Evolutionary conservation across 805 yeast species (phyloP).

Genomic region (Cyberlindnera maritima): DNA sequence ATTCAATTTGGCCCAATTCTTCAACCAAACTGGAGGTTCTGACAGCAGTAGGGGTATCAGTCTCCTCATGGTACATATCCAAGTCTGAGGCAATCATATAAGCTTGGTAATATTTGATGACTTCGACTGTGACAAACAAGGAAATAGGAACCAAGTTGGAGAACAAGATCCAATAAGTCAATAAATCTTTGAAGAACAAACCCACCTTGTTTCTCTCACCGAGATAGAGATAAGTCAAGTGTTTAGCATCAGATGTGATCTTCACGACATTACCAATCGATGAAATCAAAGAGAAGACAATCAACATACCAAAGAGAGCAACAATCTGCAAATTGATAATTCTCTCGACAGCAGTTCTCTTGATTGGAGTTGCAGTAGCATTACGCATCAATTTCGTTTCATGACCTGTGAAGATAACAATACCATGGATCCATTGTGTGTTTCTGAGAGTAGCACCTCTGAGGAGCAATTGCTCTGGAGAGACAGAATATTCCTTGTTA

Average conservation of each 20-base stretch:
- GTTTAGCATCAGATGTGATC: constrained; percentile 48
- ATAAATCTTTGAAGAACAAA: constrained; percentile 78
- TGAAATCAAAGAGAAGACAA: constrained; percentile 73
- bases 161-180: constrained; percentile 94
- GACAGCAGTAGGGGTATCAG: constrained; percentile 93
- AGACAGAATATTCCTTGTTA: constrained; percentile 61
- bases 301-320: constrained; percentile 78
- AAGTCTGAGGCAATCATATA: constrained; percentile 90
- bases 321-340: constrained; percentile 90
- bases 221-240: constrained; percentile 62
- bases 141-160: constrained; percentile 98
- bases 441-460: constrained; percentile 96
- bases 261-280: constrained; percentile 85
- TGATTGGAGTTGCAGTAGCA: constrained; percentile 98
- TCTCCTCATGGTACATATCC: constrained; percentile 83
- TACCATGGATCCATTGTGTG: constrained; percentile 93
- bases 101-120: constrained; percentile 94
- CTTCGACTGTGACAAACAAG: constrained; percentile 91
- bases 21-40: constrained; percentile 95
- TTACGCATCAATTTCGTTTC: constrained; percentile 97
- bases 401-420: constrained; percentile 95
- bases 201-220: constrained; percentile 66
- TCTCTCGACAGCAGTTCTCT: constrained; percentile 94
- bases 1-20: constrained; percentile 95
- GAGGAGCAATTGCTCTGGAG: constrained; percentile 87